A percentile compares a stretch with the other conserved stretches of the same genome.
These are phyloP conservation scores for Yarrowia sp. DNA, from an alignment of 805 yeast genomes.

Conservation along the genomic window DNA sequence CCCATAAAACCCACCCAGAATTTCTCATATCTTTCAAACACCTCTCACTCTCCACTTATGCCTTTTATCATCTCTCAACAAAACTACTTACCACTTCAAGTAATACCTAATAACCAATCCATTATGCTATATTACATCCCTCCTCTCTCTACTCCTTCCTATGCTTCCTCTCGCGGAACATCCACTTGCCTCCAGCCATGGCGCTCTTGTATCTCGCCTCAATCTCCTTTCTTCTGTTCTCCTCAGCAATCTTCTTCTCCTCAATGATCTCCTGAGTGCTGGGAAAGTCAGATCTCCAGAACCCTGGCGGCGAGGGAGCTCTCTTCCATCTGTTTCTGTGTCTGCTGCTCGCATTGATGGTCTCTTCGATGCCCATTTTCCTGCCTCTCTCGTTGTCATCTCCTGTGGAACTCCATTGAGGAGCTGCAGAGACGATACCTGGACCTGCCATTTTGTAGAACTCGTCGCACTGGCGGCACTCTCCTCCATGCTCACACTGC, in stretches of 20 bases:
- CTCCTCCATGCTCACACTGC: constrained; percentile 50
- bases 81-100: too few species aligned
- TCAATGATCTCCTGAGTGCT: constrained; percentile 58
- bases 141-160: neutral
- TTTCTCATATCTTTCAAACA: too few species aligned
- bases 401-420: constrained; percentile 46
- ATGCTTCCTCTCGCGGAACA: constrained; percentile 49
- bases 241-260: constrained; percentile 51
- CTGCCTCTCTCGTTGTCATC: constrained; percentile 1
- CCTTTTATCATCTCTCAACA: too few species aligned
- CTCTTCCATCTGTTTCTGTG: constrained; percentile 49
- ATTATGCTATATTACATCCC: too few species aligned
- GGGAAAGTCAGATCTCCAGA: constrained; percentile 66
- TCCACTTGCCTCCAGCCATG: constrained; percentile 53
- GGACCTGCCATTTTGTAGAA: constrained; percentile 50
- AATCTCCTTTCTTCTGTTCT: constrained; percentile 53
- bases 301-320: constrained; percentile 64
- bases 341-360: constrained; percentile 43
- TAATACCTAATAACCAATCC: too few species aligned
- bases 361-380: constrained; percentile 11
- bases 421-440: constrained; percentile 45
- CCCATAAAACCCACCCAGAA: too few species aligned
- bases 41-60: too few species aligned
- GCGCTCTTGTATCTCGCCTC: constrained; percentile 57
- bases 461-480: constrained; percentile 50